phyloP scores from a whole-genome alignment of 2,329 filamentous ascomycete genomes.

The Ophiognomonia clavigignenti-juglandacearum region DNA sequence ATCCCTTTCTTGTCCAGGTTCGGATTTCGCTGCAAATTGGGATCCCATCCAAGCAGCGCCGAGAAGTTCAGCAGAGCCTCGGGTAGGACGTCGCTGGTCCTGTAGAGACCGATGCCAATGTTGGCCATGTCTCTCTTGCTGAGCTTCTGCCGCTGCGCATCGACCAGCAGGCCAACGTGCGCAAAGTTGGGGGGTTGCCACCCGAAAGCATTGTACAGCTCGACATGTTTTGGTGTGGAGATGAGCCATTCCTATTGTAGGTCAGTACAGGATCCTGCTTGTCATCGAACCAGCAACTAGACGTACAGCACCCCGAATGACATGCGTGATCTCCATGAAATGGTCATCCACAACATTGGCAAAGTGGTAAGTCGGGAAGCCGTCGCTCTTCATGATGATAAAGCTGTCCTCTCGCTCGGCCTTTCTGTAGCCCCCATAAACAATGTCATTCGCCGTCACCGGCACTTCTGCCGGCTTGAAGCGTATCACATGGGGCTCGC shows the following conservation, averaged over 20 bases:
- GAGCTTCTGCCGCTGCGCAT: slow-evolving; percentile 66
- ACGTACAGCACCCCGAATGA: slow-evolving; percentile 76
- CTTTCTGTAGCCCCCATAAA: slow-evolving; percentile 67
- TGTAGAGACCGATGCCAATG: slow-evolving; percentile 46
- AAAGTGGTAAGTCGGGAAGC: slow-evolving; percentile 91
- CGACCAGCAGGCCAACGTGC: slow-evolving; percentile 73
- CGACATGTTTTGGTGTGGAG: slow-evolving; percentile 72
- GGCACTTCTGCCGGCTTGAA: slow-evolving; percentile 62
- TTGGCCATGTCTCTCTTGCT: slow-evolving; percentile 72
- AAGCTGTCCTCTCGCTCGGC: slow-evolving; percentile 66
- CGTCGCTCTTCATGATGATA: slow-evolving; percentile 86
- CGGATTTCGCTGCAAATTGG: slow-evolving; percentile 36
- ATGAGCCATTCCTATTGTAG: slow-evolving; percentile 78
- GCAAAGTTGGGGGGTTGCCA: slow-evolving; percentile 72
- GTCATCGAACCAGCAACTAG: background rate
- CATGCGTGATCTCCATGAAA: slow-evolving; percentile 91
- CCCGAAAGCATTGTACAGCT: slow-evolving; percentile 70
- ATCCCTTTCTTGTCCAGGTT: slow-evolving; percentile 54
- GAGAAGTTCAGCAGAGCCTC: slow-evolving; percentile 70
- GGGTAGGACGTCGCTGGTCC: slow-evolving; percentile 40
- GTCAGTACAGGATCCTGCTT: background rate
- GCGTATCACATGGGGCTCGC: slow-evolving; percentile 72
- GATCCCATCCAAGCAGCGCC: slow-evolving; percentile 79
- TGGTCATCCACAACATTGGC: slow-evolving; percentile 97
- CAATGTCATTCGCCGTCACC: slow-evolving; percentile 66